These are phyloP conservation scores for Trichoderma sp. DNA, from an alignment of 2,329 filamentous ascomycete species.

Conservation along the genomic window DNA sequence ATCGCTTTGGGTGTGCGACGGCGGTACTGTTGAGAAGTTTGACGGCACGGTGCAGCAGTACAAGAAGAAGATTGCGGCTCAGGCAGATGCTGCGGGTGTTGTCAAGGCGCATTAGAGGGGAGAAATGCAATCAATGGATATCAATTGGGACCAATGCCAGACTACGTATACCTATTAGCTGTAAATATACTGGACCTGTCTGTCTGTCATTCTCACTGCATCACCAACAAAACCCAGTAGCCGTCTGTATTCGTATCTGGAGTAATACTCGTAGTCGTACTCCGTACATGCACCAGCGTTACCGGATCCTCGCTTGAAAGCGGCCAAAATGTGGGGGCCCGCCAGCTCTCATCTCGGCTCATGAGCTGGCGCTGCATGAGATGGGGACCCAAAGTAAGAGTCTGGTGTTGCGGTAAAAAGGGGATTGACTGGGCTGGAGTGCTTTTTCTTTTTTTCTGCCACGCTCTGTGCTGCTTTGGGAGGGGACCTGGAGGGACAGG, in stretches of 20 bases:
- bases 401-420: background rate
- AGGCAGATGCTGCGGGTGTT: slow-evolving; percentile 85
- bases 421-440: background rate
- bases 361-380: slow-evolving; percentile 17
- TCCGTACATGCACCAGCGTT: background rate
- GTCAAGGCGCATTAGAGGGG: slow-evolving; percentile 60
- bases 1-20: slow-evolving; percentile 93
- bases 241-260: background rate
- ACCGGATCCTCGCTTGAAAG: background rate
- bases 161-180: background rate
- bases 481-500: background rate
- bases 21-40: slow-evolving; percentile 93
- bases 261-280: background rate
- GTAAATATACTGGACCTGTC: background rate
- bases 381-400: background rate
- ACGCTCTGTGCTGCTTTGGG: background rate
- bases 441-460: background rate
- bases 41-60: slow-evolving; percentile 92
- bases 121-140: background rate
- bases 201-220: background rate
- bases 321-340: background rate
- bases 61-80: slow-evolving; percentile 91
- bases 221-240: background rate
- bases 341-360: slow-evolving; percentile 18
- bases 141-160: too few relatives aligned